Conservation (phyloP, 306 rosid genomes). For the Geum urbanum region DNA sequence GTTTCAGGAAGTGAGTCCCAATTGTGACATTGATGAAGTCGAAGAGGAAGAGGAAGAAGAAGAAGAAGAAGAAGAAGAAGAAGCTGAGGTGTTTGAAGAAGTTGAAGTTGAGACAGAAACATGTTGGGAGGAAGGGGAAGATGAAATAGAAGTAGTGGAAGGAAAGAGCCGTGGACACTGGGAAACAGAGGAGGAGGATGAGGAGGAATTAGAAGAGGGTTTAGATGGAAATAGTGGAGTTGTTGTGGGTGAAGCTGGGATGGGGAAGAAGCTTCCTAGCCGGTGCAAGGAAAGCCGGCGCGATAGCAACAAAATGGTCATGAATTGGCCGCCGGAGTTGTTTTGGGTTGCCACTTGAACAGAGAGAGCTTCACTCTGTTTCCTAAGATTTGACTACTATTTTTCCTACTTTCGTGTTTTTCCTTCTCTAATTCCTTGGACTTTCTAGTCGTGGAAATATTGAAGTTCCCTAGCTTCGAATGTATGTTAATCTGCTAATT, state of each 20-base stretch:
- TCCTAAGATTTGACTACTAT: slow-evolving; percentile 15
- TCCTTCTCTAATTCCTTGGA: slow-evolving; percentile 12
- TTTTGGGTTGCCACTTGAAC: slow-evolving; percentile 32
- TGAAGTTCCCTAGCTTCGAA: slow-evolving; percentile 28
- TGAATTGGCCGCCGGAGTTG: slow-evolving; percentile 41
- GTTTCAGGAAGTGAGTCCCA: not conserved
- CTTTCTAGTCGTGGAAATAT: slow-evolving; percentile 22
- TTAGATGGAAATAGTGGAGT: slow-evolving; percentile 8
- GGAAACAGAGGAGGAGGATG: slow-evolving; percentile 13
- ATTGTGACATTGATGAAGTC: not conserved
- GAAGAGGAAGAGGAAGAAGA: slow-evolving; percentile 18
- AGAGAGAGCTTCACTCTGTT: not conserved
- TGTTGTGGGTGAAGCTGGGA: slow-evolving; percentile 39
- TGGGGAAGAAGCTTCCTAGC: slow-evolving; percentile 38
- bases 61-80: slow-evolving; percentile 14
- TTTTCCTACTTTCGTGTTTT: not conserved
- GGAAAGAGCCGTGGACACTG: not conserved
- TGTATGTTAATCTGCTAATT: slow-evolving; percentile 39
- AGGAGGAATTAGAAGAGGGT: not conserved
- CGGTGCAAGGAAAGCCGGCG: slow-evolving; percentile 64
- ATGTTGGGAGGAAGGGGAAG: slow-evolving; percentile 10
- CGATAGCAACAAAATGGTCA: slow-evolving; percentile 29
- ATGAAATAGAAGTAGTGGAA: slow-evolving; percentile 10
- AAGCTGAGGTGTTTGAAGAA: not conserved
- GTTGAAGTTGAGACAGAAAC: slow-evolving; percentile 7